These are phyloP conservation scores for Fusarium sp. DNA, from an alignment of 2,329 filamentous ascomycete species.

Conservation along the genomic window DNA sequence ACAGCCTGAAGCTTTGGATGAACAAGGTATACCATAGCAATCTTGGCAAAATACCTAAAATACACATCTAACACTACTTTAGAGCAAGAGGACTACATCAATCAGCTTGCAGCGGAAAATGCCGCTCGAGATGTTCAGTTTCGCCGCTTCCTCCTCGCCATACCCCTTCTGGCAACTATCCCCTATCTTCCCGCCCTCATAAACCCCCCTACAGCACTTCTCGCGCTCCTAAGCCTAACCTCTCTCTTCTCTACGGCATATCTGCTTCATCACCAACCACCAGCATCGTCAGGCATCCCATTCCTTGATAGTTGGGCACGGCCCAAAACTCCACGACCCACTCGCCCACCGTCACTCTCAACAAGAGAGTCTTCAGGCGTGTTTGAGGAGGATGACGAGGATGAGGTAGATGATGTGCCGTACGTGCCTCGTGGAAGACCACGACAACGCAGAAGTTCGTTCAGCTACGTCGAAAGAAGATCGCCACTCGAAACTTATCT, in stretches of 20 bases:
- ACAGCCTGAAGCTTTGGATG: conserved; percentile 74
- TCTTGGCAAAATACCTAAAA: background rate
- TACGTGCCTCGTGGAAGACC: conserved; percentile 26
- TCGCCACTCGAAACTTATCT: conserved; percentile 68
- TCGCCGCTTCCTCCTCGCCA: conserved; percentile 66
- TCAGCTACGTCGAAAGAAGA: conserved; percentile 36
- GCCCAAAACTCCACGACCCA: conserved; percentile 42
- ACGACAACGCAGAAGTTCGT: conserved; percentile 37
- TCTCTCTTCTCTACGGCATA: conserved; percentile 73
- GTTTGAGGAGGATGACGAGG: conserved; percentile 33
- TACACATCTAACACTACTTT: conserved; percentile 18
- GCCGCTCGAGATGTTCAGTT: conserved; percentile 68
- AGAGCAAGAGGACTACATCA: conserved; percentile 76
- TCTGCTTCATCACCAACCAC: conserved; percentile 67
- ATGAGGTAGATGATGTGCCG: conserved; percentile 29
- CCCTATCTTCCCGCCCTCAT: conserved; percentile 61
- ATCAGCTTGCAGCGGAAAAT: conserved; percentile 66
- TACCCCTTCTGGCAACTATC: conserved; percentile 68
- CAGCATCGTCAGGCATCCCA: conserved; percentile 65
- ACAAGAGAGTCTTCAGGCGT: conserved; percentile 25
- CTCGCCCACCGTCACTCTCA: conserved; percentile 40
- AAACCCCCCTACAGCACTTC: conserved; percentile 53
- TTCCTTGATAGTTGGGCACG: conserved; percentile 61
- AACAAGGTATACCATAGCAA: conserved; percentile 69
- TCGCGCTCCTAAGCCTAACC: conserved; percentile 69